Percentiles rank a stretch among this genome's conserved stretches.
Evolutionary conservation across 2,329 filamentous ascomycete species (phyloP).

Genomic region (Beauveria asiatica): DNA sequence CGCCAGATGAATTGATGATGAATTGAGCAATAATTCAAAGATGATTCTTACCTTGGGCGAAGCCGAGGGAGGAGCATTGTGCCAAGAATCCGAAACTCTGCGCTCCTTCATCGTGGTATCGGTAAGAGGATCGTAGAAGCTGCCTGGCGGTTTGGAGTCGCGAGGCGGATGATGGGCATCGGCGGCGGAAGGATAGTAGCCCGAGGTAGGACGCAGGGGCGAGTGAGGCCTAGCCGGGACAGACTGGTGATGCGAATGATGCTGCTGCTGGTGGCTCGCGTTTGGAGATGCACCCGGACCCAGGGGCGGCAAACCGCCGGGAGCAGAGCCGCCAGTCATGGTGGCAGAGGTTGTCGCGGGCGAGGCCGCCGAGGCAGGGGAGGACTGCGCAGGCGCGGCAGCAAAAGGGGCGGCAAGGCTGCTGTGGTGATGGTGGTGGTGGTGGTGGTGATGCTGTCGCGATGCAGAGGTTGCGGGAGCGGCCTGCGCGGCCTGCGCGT

Average conservation of each 20-base stretch:
- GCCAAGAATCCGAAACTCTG: slow-evolving; percentile 40
- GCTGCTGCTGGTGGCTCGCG: slow-evolving; percentile 14
- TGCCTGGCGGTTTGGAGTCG: slow-evolving; percentile 33
- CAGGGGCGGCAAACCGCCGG: slow-evolving; percentile 7
- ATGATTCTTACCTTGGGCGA: slow-evolving; percentile 39
- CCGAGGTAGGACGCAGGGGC: slow-evolving; percentile 35
- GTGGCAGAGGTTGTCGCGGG: slow-evolving; percentile 1
- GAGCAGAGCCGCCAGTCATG: slow-evolving; percentile 11
- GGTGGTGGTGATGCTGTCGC: slow-evolving; percentile 11
- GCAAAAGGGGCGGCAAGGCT: slow-evolving; percentile 16
- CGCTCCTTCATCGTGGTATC: slow-evolving; percentile 39
- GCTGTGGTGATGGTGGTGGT: slow-evolving; percentile 10
- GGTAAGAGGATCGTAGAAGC: slow-evolving; percentile 47
- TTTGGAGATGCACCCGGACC: slow-evolving; percentile 6
- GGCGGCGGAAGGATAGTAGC: slow-evolving; percentile 28
- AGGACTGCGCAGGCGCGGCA: slow-evolving; percentile 8
- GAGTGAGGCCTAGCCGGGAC: slow-evolving; percentile 18
- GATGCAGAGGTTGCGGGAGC: not conserved
- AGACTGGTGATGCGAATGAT: slow-evolving; percentile 4
- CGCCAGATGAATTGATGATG: not conserved
- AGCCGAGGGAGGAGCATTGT: slow-evolving; percentile 33
- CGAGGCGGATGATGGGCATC: slow-evolving; percentile 24
- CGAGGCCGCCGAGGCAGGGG: slow-evolving; percentile 5
- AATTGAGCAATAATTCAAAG: slow-evolving; percentile 15
- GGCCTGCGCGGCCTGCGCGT: not conserved